Evolutionary conservation across 441 rosid species (phyloP), one percentile per base, ranked within the genome.

Genomic region (Theobroma grandiflorum): DNA sequence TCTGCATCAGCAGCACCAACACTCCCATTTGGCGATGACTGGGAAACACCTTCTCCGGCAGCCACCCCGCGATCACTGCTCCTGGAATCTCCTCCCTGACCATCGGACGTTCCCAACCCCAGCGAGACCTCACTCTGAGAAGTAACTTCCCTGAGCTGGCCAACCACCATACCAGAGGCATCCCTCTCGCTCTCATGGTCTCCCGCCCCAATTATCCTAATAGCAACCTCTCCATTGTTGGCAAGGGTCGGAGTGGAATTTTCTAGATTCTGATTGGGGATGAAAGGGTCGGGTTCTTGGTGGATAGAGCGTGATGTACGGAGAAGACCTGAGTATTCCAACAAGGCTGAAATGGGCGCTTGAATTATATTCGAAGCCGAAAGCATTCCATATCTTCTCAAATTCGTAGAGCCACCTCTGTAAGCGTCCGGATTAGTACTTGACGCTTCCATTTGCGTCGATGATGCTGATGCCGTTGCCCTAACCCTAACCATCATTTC

Each of bases 321-420:
- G 49, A 97, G 83, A 75, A 97, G 88, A 74, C 99, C 99, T 0
- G 98, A 95, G 81, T 94, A 95, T 88, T 97, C 99, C 52, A 97
- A 80, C 79, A 97, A 90, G 33, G 98, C 89, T 3, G 98, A 91
- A 42, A 97, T 84, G 0, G 99, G 99, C 2, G 99, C 96, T 84
- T 90, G 99, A 82, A 97, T 86, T 52, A 97, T 88, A 82, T 89
- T 93, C 2, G 99, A 91, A 79, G 95, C 95, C 43, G 99, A 92
- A 61, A 93, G 81, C 82, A 91, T 67, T 40, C 94, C 91, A 62
- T 85, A 88, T 82, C 99, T 87, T 68, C 98, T 86, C 4, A 86
- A 85, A 84, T 82, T 85, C 10, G 81, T 58, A 70, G 75, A 80
- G 33, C 85, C 78, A 49, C 85, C 89, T 81, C 99, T 90, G 79